Evolutionary conservation across 257 asterid species (phyloP), one percentile per base, ranked within the genome.

Genomic region (Solanum dulcamara): DNA sequence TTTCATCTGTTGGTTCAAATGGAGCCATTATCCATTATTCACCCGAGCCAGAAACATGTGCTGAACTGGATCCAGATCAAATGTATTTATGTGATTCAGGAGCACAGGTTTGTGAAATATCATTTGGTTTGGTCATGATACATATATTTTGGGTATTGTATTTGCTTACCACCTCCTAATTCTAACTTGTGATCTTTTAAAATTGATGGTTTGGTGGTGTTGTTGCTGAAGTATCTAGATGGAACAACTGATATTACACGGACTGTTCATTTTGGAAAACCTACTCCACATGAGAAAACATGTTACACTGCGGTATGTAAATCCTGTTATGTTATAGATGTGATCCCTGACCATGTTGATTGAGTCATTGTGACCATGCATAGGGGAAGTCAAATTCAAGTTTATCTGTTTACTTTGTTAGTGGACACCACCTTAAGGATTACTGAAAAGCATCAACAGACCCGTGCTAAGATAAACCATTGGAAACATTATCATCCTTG

Each of bases 241-340:
- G 99, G 99, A 90, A 96, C 99, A 92, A 96, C 99, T 71, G 99
- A 96, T 90, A 94, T 96, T 87, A 95, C 98, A 22, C 91, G 99
- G 92, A 96, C 98, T 46, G 97, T 94, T 62, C 99, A 96, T 91
- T 96, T 95, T 86, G 98, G 99, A 83, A 91, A 92, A 83, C 98
- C 99, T 86, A 90, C 97, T 37, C 57, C 93, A 66, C 99, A 96
- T 90, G 99, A 96, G 94, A 95, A 95, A 91, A 92, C 98, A 84
- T 92, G 99, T 91, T 96, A 95, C 87, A 95, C 98, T 81, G 96
- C 96, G 88, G 99, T 95, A 94, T 48, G 98, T 88, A 44, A 84
- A 81, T 81, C 59, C 68, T 55, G 64, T 88, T 46, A 28, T 24
- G n/a, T 14, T 46, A 15, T 26, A 40, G 32, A 26, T 42, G 57